Percentiles rank a stretch among this genome's conserved stretches.
Conservation (phyloP, 768 basidiomycete species). For the Lentinula guzmanii region DNA sequence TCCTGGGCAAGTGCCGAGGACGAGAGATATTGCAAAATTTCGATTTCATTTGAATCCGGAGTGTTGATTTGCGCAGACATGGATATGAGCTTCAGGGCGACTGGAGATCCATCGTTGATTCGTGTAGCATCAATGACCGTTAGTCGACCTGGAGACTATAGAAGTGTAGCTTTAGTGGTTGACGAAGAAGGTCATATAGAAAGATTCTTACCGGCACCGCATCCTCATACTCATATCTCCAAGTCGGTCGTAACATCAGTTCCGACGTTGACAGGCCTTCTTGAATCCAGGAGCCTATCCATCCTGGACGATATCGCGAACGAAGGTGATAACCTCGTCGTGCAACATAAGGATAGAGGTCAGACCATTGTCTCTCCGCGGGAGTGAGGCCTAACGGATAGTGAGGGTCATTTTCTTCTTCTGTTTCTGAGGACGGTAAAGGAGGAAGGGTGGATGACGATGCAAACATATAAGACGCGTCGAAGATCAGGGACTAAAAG, state of each 20-base stretch:
- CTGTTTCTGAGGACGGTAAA: background rate
- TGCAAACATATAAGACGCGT: background rate
- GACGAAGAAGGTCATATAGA: background rate
- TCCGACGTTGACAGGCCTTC: background rate
- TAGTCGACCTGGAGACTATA: background rate
- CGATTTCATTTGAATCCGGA: background rate
- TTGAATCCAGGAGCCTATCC: constrained; percentile 3
- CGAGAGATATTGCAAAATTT: background rate
- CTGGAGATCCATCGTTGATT: background rate
- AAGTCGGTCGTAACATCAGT: background rate
- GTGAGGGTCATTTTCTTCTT: background rate
- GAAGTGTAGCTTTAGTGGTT: no score
- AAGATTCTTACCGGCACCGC: background rate
- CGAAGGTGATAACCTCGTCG: constrained; percentile 1
- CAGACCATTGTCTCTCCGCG: background rate
- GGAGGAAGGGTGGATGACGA: background rate
- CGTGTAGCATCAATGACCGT: constrained; percentile 1
- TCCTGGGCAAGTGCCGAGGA: background rate
- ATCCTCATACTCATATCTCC: constrained; percentile 1
- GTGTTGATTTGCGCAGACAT: background rate
- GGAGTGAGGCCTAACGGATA: background rate
- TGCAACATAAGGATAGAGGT: background rate
- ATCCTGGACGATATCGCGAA: constrained; percentile 2
- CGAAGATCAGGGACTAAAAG: no score
- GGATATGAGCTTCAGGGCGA: constrained; percentile 4